These are phyloP conservation scores for Mikania micrantha DNA, from an alignment of 129 eudicot genomes.

Conservation along the genomic window DNA sequence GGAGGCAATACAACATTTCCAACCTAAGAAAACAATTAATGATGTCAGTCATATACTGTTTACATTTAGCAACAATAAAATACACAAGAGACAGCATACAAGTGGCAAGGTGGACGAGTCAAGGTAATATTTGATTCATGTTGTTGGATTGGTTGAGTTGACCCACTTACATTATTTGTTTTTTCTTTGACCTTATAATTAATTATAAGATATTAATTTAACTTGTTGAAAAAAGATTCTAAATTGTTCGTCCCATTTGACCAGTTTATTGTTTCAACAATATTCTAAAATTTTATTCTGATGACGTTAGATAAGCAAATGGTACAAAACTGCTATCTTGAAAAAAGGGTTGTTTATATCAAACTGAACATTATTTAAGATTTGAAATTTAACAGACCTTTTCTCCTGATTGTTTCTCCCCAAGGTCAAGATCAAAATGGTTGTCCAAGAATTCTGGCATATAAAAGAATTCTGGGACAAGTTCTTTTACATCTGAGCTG, in stretches of 20 bases:
- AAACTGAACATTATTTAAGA: not conserved
- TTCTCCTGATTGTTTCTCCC: constrained; percentile 98
- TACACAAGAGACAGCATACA: not conserved
- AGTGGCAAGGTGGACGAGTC: not conserved
- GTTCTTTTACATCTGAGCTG: constrained; percentile 96
- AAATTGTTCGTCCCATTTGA: not conserved
- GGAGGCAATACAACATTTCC: constrained; percentile 89
- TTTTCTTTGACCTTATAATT: not conserved
- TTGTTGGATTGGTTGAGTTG: not conserved
- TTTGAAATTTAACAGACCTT: constrained; percentile 46
- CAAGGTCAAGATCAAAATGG: constrained; percentile 76
- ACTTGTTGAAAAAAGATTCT: not conserved
- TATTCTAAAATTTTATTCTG: not conserved
- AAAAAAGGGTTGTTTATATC: not conserved
- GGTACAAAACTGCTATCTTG: not conserved
- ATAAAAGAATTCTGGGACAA: constrained; percentile 93
- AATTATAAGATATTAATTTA: not conserved
- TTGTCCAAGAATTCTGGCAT: constrained; percentile 93
- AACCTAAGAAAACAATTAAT: constrained; percentile 41
- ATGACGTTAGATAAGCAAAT: not conserved
- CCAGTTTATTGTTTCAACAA: not conserved
- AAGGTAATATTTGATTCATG: not conserved
- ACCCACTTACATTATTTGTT: not conserved
- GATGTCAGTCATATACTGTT: not conserved
- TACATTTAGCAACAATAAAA: not conserved